Evolutionary conservation across 148 eudicot species (phyloP), one percentile per base, ranked within the genome.

Genomic region (Fallopia convolvulus): DNA sequence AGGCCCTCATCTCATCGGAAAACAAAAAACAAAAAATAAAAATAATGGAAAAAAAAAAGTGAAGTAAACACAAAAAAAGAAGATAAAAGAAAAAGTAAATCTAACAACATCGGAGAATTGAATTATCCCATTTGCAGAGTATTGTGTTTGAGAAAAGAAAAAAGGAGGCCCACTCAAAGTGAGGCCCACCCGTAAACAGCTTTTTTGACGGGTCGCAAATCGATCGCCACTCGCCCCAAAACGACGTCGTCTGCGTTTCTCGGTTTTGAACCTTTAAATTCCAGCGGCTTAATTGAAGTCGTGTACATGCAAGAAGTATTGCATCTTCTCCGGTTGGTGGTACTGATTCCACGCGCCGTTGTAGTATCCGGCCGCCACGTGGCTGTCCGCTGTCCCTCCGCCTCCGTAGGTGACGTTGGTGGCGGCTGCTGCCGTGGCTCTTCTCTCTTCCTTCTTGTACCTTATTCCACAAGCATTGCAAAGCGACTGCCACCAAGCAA

Each of bases 381-480:
- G 86, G 53, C 76, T 78, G 60, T 85, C 89, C 77, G 83, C 58
- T 65, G 79, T 46, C 26, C 77, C 41, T n/a, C 83, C 73, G 0
- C 70, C 75, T 14, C 40, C 40, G n/a, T 23, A 30, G 46, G 79
- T 84, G 30, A 78, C 66, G 44, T 80, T 79, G 17, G 77, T 58
- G 4, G 86, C 82, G n/a, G 90, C 86, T 0, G 98, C 92, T 2
- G 97, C 93, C 6, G 86, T 83, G 2, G 99, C 99, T 80, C 99
- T 84, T 76, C 99, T 85, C 68, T 95, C 99, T 68, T 95, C 99
- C 47, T 95, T 95, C 91, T 95, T 95, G 90, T 78, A 95, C 80
- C 99, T 84, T 74, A 95, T 95, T 70, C 99, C 99, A 72, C 99
- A 95, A 3, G 99, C 99, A 80, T 95, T 95, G 89, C 99, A 95